These are phyloP conservation scores for Solanum lycopersicoides DNA, from an alignment of 257 asterid species.

Conservation along the genomic window DNA sequence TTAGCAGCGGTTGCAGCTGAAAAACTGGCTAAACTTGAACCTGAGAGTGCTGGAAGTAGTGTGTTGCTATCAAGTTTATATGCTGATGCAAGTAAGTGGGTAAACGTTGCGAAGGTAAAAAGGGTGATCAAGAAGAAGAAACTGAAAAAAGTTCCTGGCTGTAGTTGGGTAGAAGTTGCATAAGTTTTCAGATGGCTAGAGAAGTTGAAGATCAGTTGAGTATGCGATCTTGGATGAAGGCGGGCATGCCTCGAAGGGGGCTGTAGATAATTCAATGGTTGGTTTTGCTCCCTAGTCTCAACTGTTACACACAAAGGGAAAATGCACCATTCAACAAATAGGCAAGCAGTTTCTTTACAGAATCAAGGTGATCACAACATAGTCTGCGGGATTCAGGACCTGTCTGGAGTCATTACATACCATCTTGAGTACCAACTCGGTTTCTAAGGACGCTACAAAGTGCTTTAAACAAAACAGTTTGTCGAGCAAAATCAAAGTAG, in stretches of 20 bases:
- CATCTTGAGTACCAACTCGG: constrained; percentile 58
- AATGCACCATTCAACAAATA: constrained; percentile 78
- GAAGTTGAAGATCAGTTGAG: not conserved
- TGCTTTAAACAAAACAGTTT: constrained; percentile 77
- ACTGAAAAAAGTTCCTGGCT: constrained; percentile 30
- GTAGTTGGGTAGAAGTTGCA: constrained; percentile 51
- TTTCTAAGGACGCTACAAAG: constrained; percentile 76
- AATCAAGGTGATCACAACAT: constrained; percentile 84
- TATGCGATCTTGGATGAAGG: constrained; percentile 45
- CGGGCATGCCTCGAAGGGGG: constrained; percentile 78
- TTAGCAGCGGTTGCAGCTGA: constrained; percentile 57
- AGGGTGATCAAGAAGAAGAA: constrained; percentile 43
- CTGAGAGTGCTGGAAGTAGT: constrained; percentile 46
- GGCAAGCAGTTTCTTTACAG: constrained; percentile 88
- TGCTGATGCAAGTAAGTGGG: constrained; percentile 40
- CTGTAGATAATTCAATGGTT: constrained; percentile 90
- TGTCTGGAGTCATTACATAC: constrained; percentile 38
- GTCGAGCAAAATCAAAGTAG: constrained; percentile 68
- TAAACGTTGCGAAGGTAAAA: constrained; percentile 34
- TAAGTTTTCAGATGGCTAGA: constrained; percentile 3
- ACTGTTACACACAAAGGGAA: constrained; percentile 66
- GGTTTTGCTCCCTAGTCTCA: constrained; percentile 83
- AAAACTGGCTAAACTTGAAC: constrained; percentile 46
- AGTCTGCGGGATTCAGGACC: constrained; percentile 64
- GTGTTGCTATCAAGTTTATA: constrained; percentile 36